A percentile compares a stretch with the other conserved stretches of the same genome.
Conservation (phyloP, 768 basidiomycete species). For the Termitomyces heimii region DNA sequence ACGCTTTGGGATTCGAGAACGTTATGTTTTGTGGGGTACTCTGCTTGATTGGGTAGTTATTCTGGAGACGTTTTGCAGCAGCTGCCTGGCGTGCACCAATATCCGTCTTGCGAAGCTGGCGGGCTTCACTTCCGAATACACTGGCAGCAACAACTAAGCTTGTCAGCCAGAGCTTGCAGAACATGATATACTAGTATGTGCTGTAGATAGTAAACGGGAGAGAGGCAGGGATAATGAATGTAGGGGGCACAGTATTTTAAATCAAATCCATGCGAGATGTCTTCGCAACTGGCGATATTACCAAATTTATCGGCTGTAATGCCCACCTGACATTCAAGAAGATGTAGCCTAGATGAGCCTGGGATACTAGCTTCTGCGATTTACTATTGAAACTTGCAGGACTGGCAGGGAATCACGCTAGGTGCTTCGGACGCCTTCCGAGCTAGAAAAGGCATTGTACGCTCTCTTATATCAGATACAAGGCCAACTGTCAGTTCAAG, state of each 20-base stretch:
- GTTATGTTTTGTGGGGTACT: slow-evolving; percentile 2
- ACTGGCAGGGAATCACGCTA: not conserved
- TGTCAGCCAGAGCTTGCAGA: not conserved
- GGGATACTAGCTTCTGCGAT: not conserved
- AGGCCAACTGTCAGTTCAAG: not conserved
- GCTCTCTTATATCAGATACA: not conserved
- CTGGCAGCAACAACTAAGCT: not conserved
- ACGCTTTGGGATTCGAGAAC: slow-evolving; percentile 10
- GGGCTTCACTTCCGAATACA: not conserved
- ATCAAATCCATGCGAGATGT: not conserved
- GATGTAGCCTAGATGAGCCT: not conserved
- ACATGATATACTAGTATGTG: not conserved
- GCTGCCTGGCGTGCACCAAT: slow-evolving; percentile 4
- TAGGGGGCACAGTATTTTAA: not conserved
- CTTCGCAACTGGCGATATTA: not conserved
- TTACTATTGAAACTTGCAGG: not conserved
- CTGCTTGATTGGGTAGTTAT: not conserved
- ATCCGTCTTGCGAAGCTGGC: slow-evolving; percentile 6
- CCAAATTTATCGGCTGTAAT: not conserved
- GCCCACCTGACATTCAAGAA: not conserved
- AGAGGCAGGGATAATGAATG: not conserved
- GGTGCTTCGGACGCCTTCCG: not conserved
- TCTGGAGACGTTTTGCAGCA: slow-evolving; percentile 4
- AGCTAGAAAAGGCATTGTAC: not conserved
- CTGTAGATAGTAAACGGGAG: no score